Evolutionary conservation across 1,284 basidiomycete species (phyloP).

Genomic region (Ustilago trichophora): DNA sequence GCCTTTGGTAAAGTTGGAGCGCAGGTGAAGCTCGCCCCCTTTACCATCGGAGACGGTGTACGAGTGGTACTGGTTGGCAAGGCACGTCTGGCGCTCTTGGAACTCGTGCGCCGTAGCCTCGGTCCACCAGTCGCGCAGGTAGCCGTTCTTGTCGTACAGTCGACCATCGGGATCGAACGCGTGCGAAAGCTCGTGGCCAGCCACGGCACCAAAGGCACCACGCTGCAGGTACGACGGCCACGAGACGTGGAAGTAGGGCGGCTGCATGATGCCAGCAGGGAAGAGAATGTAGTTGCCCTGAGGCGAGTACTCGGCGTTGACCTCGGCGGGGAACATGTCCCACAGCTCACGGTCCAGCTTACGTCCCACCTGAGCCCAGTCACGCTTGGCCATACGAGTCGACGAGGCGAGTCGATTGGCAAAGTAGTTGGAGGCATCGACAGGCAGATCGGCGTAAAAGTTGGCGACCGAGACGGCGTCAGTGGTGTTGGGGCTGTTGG

Average conservation of each 20-base stretch:
- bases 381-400: constrained; percentile 69
- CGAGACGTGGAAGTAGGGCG: constrained; percentile 85
- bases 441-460: constrained; percentile 79
- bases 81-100: constrained; percentile 82
- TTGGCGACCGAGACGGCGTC: constrained; percentile 75
- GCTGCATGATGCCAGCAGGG: constrained; percentile 91
- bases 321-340: constrained; percentile 82
- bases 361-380: constrained; percentile 80
- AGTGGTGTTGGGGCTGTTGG: constrained; percentile 81
- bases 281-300: constrained; percentile 81
- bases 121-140: constrained; percentile 78
- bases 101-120: constrained; percentile 83
- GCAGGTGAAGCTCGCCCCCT: constrained; percentile 82
- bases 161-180: constrained; percentile 92
- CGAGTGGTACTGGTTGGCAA: constrained; percentile 84
- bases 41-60: constrained; percentile 86
- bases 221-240: constrained; percentile 91
- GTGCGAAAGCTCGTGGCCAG: constrained; percentile 72
- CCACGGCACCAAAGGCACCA: constrained; percentile 70
- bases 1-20: constrained; percentile 74
- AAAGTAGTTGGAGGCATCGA: constrained; percentile 80
- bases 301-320: constrained; percentile 65
- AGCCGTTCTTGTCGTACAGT: constrained; percentile 71
- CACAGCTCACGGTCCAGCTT: constrained; percentile 78
- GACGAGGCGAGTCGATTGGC: constrained; percentile 78